Evolutionary conservation across 768 basidiomycete genomes (phyloP), one percentile per base, ranked within the genome.

Genomic region (Tylopilus rubrobrunneus): DNA sequence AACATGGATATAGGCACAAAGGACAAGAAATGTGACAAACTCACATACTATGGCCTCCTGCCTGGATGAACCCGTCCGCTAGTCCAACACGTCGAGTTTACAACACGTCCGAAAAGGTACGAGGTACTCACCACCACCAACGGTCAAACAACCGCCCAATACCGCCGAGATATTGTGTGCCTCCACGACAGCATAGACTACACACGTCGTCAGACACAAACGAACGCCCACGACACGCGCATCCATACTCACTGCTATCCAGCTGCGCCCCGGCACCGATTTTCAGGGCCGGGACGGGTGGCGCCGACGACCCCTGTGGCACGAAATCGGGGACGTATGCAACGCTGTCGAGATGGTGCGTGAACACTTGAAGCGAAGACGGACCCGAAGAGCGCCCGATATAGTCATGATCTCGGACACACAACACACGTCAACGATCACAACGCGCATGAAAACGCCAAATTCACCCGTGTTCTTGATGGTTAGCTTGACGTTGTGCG

Each of bases 61-160:
- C 80, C 45, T 72, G 69, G 3, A 77, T 54, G 73, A 75, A 82
- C 2, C 80, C 78, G 23, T 75, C 80, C 5, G 58, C 51, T 53
- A 2, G 34, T 7, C 3, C 17, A 34, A 23, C 7, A 23, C 10
- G 5, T 0, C 46, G 19, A 50, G 25, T 39, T 25, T 15, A 15
- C 14, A 7, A 34, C 9, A 4, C 23, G 28, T 15, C 36, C 19
- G 6, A 33, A 19, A 29, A 15, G 36, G 15, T 7, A 34, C 19
- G 3, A 4, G 11, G 0, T 4, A 42, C 51, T 15, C 10, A 63
- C 62, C 52, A 47, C 45, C 58, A 31, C 62, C 61, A 12, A 63
- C 62, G 1, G 62, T 63, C 10, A 56, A 29, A 45, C 58, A 63
- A 19, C 46, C 44, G n/a, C 62, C 62, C 17, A 63, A 34, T 2